Evolutionary conservation across 768 basidiomycete genomes (phyloP), one percentile per base, ranked within the genome.

Genomic region (Roridomyces roridus): DNA sequence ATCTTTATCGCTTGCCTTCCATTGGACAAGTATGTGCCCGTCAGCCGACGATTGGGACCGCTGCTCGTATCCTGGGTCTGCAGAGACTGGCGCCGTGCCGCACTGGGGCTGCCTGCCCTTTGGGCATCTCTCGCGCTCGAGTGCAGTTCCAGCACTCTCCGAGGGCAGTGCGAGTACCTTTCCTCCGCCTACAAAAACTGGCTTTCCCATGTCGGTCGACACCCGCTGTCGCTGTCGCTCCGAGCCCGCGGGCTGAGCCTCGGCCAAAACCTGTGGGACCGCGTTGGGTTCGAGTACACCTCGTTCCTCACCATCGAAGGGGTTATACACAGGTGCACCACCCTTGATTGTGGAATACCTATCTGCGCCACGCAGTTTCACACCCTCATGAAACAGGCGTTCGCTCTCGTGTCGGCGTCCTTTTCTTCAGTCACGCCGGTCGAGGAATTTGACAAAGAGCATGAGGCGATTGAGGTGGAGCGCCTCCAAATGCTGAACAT

Each of bases 21-120:
- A 6, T 12, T 3, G 11, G 20, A 7, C 14, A 28, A 23, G n/a
- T 51, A 29, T 12, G 41, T 21, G 9, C 49, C 21, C 3, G 26
- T 31, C 17, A 35, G 29, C 35, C 14, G 5, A 18, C 28, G 40
- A 41, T 18, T 34, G 4, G 49, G 28, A 6, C 49, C 49, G 2
- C 49, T 51, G 3, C 18, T 51, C 3, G 40, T 51, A 2, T 51
- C 49, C 1, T 51, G 49, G 37, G 49, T 51, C 6, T 51, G 49
- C 24, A 42, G 5, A 29, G 39, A 14, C 37, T 51, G 49, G 40
- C 40, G 15, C 11, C 31, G 4, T 29, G 39, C 11, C 15, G 14
- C 20, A 5, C 41, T 12, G 31, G 49, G 49, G 23, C 49, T 9
- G 20, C 49, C n/a, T 29, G 29, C n/a, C 20, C 26, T 4, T 12